Base-by-base conservation (phyloP, 2,329 filamentous ascomycete species). In the Aspergillus aculeatus region DNA sequence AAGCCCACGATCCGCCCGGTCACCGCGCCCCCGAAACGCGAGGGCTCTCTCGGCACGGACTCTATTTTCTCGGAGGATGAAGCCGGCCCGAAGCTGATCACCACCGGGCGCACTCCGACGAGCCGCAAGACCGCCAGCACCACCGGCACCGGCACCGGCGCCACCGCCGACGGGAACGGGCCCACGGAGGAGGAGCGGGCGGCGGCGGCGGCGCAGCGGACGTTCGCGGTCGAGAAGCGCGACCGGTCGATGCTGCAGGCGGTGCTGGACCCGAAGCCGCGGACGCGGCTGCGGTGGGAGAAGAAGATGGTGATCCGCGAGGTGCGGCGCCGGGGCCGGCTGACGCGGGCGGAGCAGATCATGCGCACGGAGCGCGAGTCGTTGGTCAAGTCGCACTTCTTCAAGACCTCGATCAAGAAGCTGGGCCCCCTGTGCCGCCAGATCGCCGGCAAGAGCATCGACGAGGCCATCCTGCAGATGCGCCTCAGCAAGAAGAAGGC, bases 401-500 rank as follows among this genome's bases (percentile, higher is more conserved):
- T 97, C 73, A 88, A 92, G 69, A 97, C 95, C 2, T 92, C 88
- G 52, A 82, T 91, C 64, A 99, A 99, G 86, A 99, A 99, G 81
- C 83, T 99, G 57, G 88, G 89, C 55, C 89, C 90, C 69, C 80
- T 99, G 53, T 88, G 94, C 24, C 86, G 89, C 57, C 95, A 98
- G 79, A 95, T 99, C 71, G 84, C 87, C 2, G 95, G 95, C 66
- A 98, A 97, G 84, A 88, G 89, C n/a, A 82, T 99, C 62, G 92
- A 96, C 59, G 93, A 99, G 38, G 95, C 95, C 14, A 91, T 98
- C 66, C 79, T 90, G 57, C 95, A 99, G 82, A 96, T 99, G 91
- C 86, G 89, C 58, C 98, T 94, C 80, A 94, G 89, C 75, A 91
- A 92, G 82, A 99, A 99, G 85, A 94, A 92, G 80, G 90, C 89